Conservation (phyloP, 768 basidiomycete genomes). For the Dentipellis fragilis region DNA sequence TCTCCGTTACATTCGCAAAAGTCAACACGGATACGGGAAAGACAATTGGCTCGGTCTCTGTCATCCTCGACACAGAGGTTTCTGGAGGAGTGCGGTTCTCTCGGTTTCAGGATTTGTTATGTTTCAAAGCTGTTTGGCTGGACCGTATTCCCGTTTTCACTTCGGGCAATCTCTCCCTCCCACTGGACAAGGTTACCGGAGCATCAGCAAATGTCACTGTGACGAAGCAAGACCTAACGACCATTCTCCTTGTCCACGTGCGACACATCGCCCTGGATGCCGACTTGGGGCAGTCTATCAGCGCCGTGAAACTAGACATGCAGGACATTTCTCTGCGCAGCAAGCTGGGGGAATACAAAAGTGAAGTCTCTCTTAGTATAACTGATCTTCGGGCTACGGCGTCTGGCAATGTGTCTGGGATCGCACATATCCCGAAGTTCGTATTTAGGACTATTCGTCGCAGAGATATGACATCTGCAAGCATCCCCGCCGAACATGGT, state of each 20-base stretch:
- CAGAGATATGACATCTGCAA: constrained; percentile 26
- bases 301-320: constrained; percentile 55
- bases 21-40: constrained; percentile 26
- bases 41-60: constrained; percentile 47
- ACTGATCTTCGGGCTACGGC: constrained; percentile 45
- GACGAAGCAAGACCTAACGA: constrained; percentile 40
- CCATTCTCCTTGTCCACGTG: constrained; percentile 57
- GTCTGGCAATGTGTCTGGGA: constrained; percentile 63
- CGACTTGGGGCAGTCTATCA: constrained; percentile 83
- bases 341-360: constrained; percentile 46
- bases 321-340: constrained; percentile 55
- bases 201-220: constrained; percentile 11
- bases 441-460: constrained; percentile 67
- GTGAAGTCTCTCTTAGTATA: constrained; percentile 61
- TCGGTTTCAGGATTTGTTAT: constrained; percentile 83
- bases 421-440: constrained; percentile 55
- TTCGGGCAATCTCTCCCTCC: constrained; percentile 12
- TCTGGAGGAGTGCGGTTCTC: constrained; percentile 73
- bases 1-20: constrained; percentile 64
- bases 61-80: constrained; percentile 80
- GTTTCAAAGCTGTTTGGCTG: constrained; percentile 93
- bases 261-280: constrained; percentile 65
- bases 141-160: constrained; percentile 77
- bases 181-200: neutral
- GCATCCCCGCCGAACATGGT: constrained; percentile 18